Conservation (phyloP, 352 stramenopile species). For the Globisporangium perplexum region DNA sequence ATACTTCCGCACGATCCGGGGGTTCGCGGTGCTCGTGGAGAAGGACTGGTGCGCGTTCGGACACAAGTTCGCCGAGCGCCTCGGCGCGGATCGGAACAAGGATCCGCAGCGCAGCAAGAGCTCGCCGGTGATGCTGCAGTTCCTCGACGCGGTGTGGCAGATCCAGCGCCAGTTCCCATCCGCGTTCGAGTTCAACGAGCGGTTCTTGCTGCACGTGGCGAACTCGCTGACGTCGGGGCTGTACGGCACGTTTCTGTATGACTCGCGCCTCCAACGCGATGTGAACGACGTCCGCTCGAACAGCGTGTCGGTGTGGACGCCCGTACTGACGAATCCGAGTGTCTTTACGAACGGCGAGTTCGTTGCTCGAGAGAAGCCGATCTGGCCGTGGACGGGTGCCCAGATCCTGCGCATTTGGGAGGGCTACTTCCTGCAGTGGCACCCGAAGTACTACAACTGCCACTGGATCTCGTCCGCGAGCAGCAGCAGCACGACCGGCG, state of each 20-base stretch:
- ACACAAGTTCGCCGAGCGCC: slow-evolving; percentile 75
- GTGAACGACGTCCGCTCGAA: slow-evolving; percentile 44
- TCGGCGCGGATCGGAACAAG: slow-evolving; percentile 63
- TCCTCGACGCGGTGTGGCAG: slow-evolving; percentile 82
- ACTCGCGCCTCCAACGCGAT: slow-evolving; percentile 64
- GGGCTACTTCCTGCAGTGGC: slow-evolving; percentile 83
- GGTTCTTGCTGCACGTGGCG: slow-evolving; percentile 73
- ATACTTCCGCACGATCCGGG: slow-evolving; percentile 81
- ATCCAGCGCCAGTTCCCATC: slow-evolving; percentile 74
- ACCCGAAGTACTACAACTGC: slow-evolving; percentile 78
- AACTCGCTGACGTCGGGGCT: slow-evolving; percentile 76
- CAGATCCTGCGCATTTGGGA: slow-evolving; percentile 83
- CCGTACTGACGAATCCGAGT: slow-evolving; percentile 43
- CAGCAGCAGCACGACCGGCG: background rate
- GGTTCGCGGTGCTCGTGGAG: slow-evolving; percentile 74
- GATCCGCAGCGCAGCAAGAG: slow-evolving; percentile 72
- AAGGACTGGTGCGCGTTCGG: slow-evolving; percentile 88
- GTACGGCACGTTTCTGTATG: slow-evolving; percentile 82
- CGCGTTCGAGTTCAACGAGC: slow-evolving; percentile 86
- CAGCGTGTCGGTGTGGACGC: slow-evolving; percentile 78
- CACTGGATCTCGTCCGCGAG: slow-evolving; percentile 48
- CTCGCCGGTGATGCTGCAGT: slow-evolving; percentile 85
- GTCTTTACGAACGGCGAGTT: slow-evolving; percentile 54
- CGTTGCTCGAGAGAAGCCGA: slow-evolving; percentile 34
- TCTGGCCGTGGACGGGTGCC: slow-evolving; percentile 77